These are phyloP conservation scores for Westerdykella aurantiaca DNA, from an alignment of 2,329 filamentous ascomycete genomes.

Conservation along the genomic window DNA sequence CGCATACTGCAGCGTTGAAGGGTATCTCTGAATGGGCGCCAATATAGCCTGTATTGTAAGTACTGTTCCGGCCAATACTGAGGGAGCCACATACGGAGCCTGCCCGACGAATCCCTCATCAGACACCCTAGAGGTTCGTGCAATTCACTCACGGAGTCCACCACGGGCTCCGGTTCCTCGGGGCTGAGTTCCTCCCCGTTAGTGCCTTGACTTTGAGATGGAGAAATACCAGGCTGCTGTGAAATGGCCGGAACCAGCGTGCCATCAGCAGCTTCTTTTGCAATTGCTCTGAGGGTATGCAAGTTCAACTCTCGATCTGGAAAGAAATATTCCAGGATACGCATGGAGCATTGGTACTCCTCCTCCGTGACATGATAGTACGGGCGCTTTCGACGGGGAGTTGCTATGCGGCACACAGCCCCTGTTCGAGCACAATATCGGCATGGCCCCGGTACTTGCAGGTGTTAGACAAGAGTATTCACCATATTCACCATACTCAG, in stretches of 20 bases:
- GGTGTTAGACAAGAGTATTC: slow-evolving; percentile 10
- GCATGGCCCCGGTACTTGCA: slow-evolving; percentile 34
- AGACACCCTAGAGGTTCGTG: slow-evolving; percentile 34
- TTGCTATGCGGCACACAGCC: slow-evolving; percentile 31
- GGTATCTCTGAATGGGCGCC: slow-evolving; percentile 35
- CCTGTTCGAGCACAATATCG: slow-evolving; percentile 36
- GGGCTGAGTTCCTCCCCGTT: slow-evolving; percentile 20
- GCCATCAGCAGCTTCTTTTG: slow-evolving; percentile 29
- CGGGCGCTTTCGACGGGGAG: slow-evolving; percentile 32
- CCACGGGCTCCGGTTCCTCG: slow-evolving; percentile 18
- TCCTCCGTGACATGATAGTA: slow-evolving; percentile 39
- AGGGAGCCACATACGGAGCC: slow-evolving; percentile 20
- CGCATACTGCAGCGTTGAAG: slow-evolving; percentile 34
- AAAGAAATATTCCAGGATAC: slow-evolving; percentile 35
- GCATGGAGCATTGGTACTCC: slow-evolving; percentile 35
- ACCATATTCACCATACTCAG: slow-evolving; percentile 3
- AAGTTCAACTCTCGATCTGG: slow-evolving; percentile 34
- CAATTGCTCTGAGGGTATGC: slow-evolving; percentile 27
- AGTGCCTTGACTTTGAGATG: slow-evolving; percentile 15
- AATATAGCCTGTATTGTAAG: slow-evolving; percentile 23
- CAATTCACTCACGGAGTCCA: slow-evolving; percentile 30
- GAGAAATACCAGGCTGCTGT: slow-evolving; percentile 20
- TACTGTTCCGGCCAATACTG: background rate
- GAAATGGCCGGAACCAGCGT: slow-evolving; percentile 19
- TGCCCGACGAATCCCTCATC: slow-evolving; percentile 34